Evolutionary conservation across 345 rosid genomes (phyloP).

Genomic region (Eucalyptus albens): DNA sequence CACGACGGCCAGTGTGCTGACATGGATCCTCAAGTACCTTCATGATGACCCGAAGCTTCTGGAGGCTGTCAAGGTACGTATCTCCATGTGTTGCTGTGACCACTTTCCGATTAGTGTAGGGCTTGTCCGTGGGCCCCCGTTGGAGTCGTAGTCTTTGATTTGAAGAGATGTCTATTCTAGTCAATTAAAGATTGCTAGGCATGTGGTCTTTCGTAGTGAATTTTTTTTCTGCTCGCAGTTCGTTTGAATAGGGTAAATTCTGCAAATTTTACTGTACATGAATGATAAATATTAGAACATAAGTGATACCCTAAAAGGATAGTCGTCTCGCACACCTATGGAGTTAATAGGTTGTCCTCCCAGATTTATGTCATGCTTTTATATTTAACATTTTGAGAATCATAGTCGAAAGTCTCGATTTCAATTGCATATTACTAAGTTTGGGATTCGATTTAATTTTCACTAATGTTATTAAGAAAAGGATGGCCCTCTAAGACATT

Average conservation of each 20-base stretch:
- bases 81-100: background rate
- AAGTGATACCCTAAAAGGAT: background rate
- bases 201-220: background rate
- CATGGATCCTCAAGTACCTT: constrained; percentile 84
- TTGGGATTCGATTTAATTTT: background rate
- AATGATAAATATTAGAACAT: background rate
- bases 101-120: background rate
- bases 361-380: background rate
- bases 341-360: background rate
- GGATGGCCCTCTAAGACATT: background rate
- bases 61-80: constrained; percentile 57
- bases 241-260: background rate
- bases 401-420: background rate
- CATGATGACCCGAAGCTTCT: constrained; percentile 45
- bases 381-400: background rate
- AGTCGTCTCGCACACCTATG: background rate
- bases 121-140: background rate
- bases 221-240: background rate
- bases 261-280: background rate
- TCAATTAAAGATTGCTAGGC: background rate
- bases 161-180: background rate
- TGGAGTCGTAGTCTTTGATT: background rate
- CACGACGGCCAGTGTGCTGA: constrained; percentile 76
- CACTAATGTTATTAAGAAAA: background rate
- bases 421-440: background rate